Evolutionary conservation across 345 rosid genomes (phyloP), one percentile per base, ranked within the genome.

Genomic region (Eucalyptus regnans): DNA sequence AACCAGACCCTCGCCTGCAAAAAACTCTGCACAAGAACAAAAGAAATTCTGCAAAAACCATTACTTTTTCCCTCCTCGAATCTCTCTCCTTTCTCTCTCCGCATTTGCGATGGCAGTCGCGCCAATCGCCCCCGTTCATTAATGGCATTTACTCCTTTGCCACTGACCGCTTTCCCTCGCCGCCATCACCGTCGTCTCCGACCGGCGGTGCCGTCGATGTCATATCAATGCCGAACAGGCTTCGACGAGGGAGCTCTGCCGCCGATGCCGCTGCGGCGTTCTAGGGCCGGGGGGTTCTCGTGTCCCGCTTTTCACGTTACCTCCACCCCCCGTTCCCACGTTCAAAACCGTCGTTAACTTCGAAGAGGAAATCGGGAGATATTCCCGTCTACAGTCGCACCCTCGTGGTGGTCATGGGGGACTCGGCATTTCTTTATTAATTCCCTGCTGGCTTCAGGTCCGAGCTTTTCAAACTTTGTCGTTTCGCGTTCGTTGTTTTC

Each of bases 81-180:
- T 50, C 86, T 51, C 88, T 31, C 29, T 56, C 6, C 17, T 89
- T 54, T 88, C 85, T 86, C 37, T 88, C 68, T 79, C 85, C 83
- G 52, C 85, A 71, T 37, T 33, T 33, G 81, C 44, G 14, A 71
- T 37, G 81, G 81, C 13, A 71, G 43, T 71, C n/a, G 15, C 66
- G 2, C 81, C 27, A 37, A 71, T 90, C 90, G 90, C 88, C 94
- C 92, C 76, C 92, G 5, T 31, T 90, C 95, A 92, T 92, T 89
- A 89, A 88, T 91, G 51, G 31, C 94, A 94, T 93, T 95, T 95
- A 94, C 97, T 76, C 52, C 89, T 88, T 88, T 92, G 90, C 95
- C 93, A 95, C 91, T 90, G 49, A 20, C 84, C 48, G 29, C 86
- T 84, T 15, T 87, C 23, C 52, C 89, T 66, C 90, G 33, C 90